A percentile compares a stretch with the other conserved stretches of the same genome.
Conservation (phyloP, 2,329 filamentous ascomycete genomes). For the Aspergillus uvarum region DNA sequence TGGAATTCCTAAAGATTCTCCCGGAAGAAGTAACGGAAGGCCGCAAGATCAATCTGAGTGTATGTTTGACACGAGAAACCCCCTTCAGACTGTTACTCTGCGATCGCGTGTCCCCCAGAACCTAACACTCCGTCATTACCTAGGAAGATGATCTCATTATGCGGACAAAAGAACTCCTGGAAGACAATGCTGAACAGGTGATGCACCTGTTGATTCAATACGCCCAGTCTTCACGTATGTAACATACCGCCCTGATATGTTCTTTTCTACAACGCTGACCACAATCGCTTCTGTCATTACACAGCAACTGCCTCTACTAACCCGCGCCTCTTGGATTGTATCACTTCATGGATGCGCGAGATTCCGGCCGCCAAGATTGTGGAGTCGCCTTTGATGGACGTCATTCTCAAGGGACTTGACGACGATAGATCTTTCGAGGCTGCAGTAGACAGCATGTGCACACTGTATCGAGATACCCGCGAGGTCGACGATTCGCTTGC, state of each 20-base stretch:
- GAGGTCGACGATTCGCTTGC: slow-evolving; percentile 89
- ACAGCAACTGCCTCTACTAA: slow-evolving; percentile 75
- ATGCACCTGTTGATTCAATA: slow-evolving; percentile 86
- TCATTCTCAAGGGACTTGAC: slow-evolving; percentile 75
- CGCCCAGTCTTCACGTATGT: slow-evolving; percentile 79
- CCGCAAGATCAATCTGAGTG: slow-evolving; percentile 98
- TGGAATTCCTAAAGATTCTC: slow-evolving; percentile 94
- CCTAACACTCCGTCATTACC: slow-evolving; percentile 51
- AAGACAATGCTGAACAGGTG: slow-evolving; percentile 86
- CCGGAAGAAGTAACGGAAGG: slow-evolving; percentile 99
- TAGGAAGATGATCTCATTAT: slow-evolving; percentile 92
- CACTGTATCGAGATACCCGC: slow-evolving; percentile 85
- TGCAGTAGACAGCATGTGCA: slow-evolving; percentile 87
- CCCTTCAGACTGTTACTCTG: slow-evolving; percentile 43
- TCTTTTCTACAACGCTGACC: slow-evolving; percentile 13
- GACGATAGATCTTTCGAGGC: slow-evolving; percentile 78
- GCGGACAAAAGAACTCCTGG: slow-evolving; percentile 84
- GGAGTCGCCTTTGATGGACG: slow-evolving; percentile 77
- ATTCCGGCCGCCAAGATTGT: slow-evolving; percentile 81
- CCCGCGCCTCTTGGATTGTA: slow-evolving; percentile 88
- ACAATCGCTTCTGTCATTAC: slow-evolving; percentile 23
- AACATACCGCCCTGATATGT: neutral
- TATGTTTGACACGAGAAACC: slow-evolving; percentile 65
- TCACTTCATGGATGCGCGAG: slow-evolving; percentile 94
- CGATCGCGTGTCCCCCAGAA: slow-evolving; percentile 33